A percentile compares a stretch with the other conserved stretches of the same genome.
Conservation (phyloP, 2,329 filamentous ascomycete species). For the Kalaharituber pfeilii region DNA sequence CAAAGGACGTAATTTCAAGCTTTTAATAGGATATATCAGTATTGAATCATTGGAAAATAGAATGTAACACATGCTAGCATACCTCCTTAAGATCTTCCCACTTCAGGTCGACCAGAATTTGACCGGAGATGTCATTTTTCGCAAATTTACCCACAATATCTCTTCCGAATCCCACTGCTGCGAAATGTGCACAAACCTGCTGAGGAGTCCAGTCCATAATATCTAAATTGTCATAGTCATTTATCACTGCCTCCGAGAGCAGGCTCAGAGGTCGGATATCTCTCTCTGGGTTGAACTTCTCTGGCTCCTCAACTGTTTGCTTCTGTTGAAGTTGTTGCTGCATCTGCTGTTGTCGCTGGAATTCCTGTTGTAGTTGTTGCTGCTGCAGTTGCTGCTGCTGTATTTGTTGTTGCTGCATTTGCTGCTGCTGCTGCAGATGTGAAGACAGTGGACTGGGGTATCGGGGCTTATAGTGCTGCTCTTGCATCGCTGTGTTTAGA, state of each 20-base stretch:
- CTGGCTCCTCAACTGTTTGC: slow-evolving; percentile 11
- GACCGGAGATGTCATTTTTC: slow-evolving; percentile 79
- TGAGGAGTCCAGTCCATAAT: slow-evolving; percentile 53
- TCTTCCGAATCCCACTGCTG: slow-evolving; percentile 60
- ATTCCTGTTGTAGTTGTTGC: neutral
- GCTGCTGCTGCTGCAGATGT: neutral
- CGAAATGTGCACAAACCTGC: slow-evolving; percentile 75
- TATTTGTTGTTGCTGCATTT: neutral
- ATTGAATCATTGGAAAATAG: neutral
- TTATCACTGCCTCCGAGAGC: slow-evolving; percentile 33
- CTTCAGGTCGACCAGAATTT: slow-evolving; percentile 75
- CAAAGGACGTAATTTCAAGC: slow-evolving; percentile 64
- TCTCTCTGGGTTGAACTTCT: neutral
- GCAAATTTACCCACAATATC: slow-evolving; percentile 67
- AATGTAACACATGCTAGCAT: slow-evolving; percentile 3
- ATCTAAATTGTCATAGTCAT: slow-evolving; percentile 40
- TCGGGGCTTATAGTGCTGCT: too few species aligned
- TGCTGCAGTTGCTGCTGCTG: neutral
- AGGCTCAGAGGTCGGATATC: neutral
- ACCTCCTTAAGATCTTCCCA: slow-evolving; percentile 66
- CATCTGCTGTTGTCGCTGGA: neutral
- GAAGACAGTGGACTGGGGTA: slow-evolving; percentile 11
- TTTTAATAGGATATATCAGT: slow-evolving; percentile 5
- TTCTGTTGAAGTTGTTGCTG: slow-evolving; percentile 16
- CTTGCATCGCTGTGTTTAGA: slow-evolving; percentile 2